phyloP scores from a whole-genome alignment of 257 asterid species.

The Primulina tabacum region DNA sequence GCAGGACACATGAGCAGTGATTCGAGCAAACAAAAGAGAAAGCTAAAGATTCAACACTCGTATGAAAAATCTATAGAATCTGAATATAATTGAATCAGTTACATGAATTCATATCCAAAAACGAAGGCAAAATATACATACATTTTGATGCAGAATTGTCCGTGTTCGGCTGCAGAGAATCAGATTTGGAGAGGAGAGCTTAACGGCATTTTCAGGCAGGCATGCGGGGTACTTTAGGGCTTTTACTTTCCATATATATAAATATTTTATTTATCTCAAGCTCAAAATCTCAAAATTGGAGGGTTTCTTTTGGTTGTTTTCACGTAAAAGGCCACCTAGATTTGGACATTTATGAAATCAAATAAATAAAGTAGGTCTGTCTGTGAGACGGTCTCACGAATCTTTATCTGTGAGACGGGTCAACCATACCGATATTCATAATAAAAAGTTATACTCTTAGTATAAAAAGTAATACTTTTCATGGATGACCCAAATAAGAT shows the following conservation, averaged over 20 bases:
- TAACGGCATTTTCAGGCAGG: slow-evolving; percentile 3
- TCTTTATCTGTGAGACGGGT: too few species aligned
- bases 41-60: background rate
- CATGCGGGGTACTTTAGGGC: background rate
- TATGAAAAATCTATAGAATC: background rate
- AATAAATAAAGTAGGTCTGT: too few species aligned
- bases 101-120: background rate
- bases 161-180: slow-evolving; percentile 3
- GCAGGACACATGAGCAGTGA: slow-evolving; percentile 10
- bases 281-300: too few species aligned
- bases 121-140: background rate
- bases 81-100: background rate
- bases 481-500: too few species aligned
- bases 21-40: slow-evolving; percentile 13
- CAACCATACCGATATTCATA: too few species aligned
- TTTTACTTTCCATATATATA: background rate
- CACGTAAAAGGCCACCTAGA: too few species aligned
- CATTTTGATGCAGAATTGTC: slow-evolving; percentile 1
- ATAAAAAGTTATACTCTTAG: too few species aligned
- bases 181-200: slow-evolving; percentile 25
- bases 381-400: too few species aligned
- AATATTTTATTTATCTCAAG: too few species aligned
- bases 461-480: too few species aligned
- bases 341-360: too few species aligned
- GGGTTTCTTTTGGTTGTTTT: too few species aligned